These are phyloP conservation scores for Osmanthus fragrans DNA, from an alignment of 257 asterid genomes.

Conservation along the genomic window DNA sequence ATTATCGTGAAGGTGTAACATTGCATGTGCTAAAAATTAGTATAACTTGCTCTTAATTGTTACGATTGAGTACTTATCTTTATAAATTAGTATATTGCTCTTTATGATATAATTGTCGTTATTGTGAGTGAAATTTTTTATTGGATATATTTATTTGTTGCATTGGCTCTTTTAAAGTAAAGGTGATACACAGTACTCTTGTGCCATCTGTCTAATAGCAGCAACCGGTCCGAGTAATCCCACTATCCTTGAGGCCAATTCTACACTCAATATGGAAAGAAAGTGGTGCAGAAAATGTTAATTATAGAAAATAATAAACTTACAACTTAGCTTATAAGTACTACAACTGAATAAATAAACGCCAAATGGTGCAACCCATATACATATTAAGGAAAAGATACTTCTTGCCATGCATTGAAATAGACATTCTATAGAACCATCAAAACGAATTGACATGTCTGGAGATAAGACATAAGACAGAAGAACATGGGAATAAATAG, in stretches of 20 bases:
- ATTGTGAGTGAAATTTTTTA: too few species aligned
- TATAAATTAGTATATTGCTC: too few species aligned
- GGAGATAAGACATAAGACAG: not conserved
- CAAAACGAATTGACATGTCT: not conserved
- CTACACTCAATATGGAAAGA: slow-evolving; percentile 41
- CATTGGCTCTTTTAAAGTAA: slow-evolving; percentile 53
- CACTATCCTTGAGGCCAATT: slow-evolving; percentile 68
- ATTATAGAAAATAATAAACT: not conserved
- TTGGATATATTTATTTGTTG: too few species aligned
- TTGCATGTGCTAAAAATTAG: too few species aligned
- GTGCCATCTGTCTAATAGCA: slow-evolving; percentile 91
- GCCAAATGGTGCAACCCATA: not conserved
- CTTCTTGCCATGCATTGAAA: not conserved
- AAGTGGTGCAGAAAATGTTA: not conserved
- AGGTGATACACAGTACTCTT: slow-evolving; percentile 88
- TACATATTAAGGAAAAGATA: not conserved
- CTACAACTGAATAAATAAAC: not conserved
- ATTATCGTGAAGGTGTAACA: too few species aligned
- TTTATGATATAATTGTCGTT: too few species aligned
- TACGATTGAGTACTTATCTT: too few species aligned
- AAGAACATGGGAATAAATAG: not conserved
- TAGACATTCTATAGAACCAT: not conserved
- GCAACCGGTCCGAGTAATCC: slow-evolving; percentile 83
- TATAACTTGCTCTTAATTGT: too few species aligned
- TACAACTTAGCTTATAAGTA: not conserved